Percentiles rank a stretch among this genome's conserved stretches.
These are phyloP conservation scores for Groenewaldozyma salmanticensis DNA, from an alignment of 805 yeast species.

Conservation along the genomic window DNA sequence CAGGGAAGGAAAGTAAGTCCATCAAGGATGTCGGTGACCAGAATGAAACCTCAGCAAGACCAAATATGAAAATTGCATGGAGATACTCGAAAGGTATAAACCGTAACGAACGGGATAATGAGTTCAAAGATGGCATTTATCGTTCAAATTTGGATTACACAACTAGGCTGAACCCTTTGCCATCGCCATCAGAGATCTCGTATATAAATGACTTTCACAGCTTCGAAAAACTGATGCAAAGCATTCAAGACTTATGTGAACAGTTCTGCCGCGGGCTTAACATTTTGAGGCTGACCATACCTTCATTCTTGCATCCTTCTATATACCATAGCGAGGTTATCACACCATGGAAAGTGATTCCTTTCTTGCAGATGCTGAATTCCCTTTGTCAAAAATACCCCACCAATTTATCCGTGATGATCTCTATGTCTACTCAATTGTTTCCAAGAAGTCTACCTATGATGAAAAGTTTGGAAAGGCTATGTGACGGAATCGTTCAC, in stretches of 20 bases:
- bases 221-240: background rate
- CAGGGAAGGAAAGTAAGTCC: slow-evolving; percentile 49
- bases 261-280: slow-evolving; percentile 25
- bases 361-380: slow-evolving; percentile 53
- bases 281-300: slow-evolving; percentile 58
- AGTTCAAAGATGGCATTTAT: background rate
- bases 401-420: slow-evolving; percentile 38
- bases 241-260: slow-evolving; percentile 6
- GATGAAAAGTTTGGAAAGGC: slow-evolving; percentile 43
- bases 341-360: slow-evolving; percentile 39
- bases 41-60: slow-evolving; percentile 1
- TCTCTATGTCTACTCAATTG: slow-evolving; percentile 55
- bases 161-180: slow-evolving; percentile 55
- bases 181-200: slow-evolving; percentile 51
- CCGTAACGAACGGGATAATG: background rate
- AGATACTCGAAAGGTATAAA: slow-evolving; percentile 51
- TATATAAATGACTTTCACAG: slow-evolving; percentile 30
- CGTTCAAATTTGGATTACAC: slow-evolving; percentile 46
- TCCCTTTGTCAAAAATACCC: slow-evolving; percentile 40
- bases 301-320: slow-evolving; percentile 73
- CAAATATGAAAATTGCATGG: slow-evolving; percentile 82
- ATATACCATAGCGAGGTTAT: slow-evolving; percentile 47
- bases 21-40: slow-evolving; percentile 6
- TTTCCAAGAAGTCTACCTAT: slow-evolving; percentile 45
- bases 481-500: slow-evolving; percentile 60